phyloP scores from a whole-genome alignment of 75 land plant species.

The Cryptomeria japonica region DNA sequence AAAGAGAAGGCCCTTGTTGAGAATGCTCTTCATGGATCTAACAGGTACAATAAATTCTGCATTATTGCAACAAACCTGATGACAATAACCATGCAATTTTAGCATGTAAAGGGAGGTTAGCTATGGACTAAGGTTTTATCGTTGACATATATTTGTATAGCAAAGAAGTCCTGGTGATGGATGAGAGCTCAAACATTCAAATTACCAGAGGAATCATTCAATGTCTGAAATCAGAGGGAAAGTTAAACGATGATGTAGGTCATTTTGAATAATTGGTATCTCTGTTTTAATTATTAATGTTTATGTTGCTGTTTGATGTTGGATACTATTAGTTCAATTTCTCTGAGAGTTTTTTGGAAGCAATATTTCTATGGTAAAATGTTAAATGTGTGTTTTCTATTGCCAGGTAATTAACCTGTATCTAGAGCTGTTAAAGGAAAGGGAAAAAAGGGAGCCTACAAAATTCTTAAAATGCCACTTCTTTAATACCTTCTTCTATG shows the following conservation, averaged over 20 bases:
- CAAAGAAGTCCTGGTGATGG: neutral
- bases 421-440: slow-evolving; percentile 40
- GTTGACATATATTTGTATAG: neutral
- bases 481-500: slow-evolving; percentile 44
- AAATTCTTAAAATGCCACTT: slow-evolving; percentile 38
- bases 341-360: neutral
- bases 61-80: neutral
- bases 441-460: slow-evolving; percentile 26
- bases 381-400: neutral
- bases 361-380: neutral
- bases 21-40: neutral
- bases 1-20: neutral
- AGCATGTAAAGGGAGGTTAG: neutral
- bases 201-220: neutral
- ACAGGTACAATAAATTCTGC: neutral
- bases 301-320: neutral
- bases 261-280: neutral
- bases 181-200: neutral
- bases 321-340: neutral
- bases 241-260: neutral
- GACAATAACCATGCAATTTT: neutral
- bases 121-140: neutral
- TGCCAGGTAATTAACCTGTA: slow-evolving; percentile 38
- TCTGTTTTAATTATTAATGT: neutral
- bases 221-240: neutral